Percentiles rank a stretch among this genome's conserved stretches.
phyloP scores from a whole-genome alignment of 106 monocot species.

The Chionographis japonica region DNA sequence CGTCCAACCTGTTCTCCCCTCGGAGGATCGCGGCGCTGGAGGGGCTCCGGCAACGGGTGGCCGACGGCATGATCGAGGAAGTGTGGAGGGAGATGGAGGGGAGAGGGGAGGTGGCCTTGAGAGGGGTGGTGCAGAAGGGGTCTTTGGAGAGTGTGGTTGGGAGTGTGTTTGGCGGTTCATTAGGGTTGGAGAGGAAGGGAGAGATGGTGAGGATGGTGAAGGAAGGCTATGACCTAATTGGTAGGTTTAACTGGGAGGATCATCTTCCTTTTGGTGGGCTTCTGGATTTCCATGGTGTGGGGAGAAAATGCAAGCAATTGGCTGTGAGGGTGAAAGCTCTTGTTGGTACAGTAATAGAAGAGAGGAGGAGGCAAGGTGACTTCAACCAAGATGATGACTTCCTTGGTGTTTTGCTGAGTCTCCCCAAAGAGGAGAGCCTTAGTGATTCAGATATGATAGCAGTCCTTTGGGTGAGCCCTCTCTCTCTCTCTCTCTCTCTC shows the following conservation, averaged over 20 bases:
- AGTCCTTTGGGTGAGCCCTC: constrained; percentile 45
- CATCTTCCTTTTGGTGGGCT: constrained; percentile 19
- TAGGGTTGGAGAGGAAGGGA: constrained; percentile 8
- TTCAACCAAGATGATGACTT: constrained; percentile 23
- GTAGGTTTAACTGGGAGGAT: constrained; percentile 44
- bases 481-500: constrained; percentile 2
- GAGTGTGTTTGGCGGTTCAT: constrained; percentile 37
- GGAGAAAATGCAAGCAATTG: constrained; percentile 31
- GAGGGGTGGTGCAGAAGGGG: constrained; percentile 27
- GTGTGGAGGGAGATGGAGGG: constrained; percentile 26
- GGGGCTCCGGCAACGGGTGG: constrained; percentile 19
- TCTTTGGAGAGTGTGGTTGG: constrained; percentile 44
- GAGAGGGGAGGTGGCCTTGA: constrained; percentile 30
- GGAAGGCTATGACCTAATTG: constrained; percentile 50
- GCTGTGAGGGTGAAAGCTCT: constrained; percentile 24
- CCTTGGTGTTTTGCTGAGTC: constrained; percentile 29
- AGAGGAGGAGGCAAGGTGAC: constrained; percentile 17
- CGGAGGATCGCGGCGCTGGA: constrained; percentile 18
- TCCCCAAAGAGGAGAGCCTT: constrained; percentile 35
- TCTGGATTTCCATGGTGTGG: constrained; percentile 42
- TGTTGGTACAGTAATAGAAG: constrained; percentile 32
- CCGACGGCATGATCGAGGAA: constrained; percentile 11
- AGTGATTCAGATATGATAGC: constrained; percentile 42
- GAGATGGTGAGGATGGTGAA: constrained; percentile 34
- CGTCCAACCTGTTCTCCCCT: constrained; percentile 29